These are phyloP conservation scores for Tilletia horrida DNA, from an alignment of 1,284 basidiomycete species.

Conservation along the genomic window DNA sequence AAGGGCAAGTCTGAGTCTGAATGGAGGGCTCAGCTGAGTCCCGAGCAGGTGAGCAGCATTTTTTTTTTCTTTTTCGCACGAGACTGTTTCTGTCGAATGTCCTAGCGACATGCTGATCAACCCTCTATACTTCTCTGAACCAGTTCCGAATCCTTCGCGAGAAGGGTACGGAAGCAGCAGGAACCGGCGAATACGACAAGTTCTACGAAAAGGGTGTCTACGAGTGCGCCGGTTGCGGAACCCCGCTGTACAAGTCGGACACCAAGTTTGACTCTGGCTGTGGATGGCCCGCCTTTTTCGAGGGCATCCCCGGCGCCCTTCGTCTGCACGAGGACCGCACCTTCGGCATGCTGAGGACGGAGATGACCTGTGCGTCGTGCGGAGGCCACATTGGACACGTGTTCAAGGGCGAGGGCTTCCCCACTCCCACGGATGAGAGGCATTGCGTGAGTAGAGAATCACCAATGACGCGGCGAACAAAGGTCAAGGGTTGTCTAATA, in stretches of 20 bases:
- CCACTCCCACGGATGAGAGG: conserved; percentile 68
- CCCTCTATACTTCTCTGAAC: conserved; percentile 17
- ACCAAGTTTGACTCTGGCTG: conserved; percentile 92
- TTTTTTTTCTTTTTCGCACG: no score
- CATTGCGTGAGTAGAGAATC: conserved; percentile 64
- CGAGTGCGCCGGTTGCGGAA: conserved; percentile 56
- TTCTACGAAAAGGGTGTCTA: conserved; percentile 68
- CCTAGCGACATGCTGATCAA: no score
- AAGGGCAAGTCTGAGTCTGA: conserved; percentile 72
- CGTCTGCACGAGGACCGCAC: conserved; percentile 58
- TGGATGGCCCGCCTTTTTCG: conserved; percentile 97
- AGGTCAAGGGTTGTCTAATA: no score
- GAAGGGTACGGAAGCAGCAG: conserved; percentile 79
- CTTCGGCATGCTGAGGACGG: conserved; percentile 61
- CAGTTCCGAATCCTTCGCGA: conserved; percentile 80
- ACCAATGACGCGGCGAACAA: no score
- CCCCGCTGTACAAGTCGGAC: conserved; percentile 71
- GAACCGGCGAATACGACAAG: conserved; percentile 75
- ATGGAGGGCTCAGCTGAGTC: conserved; percentile 77
- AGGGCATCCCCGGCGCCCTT: conserved; percentile 89
- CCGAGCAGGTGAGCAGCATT: conserved; percentile 78
- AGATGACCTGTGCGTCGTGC: conserved; percentile 73
- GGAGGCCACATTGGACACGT: conserved; percentile 90
- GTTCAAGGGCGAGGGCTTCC: conserved; percentile 77
- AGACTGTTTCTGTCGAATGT: no score